These are phyloP conservation scores for Xenoacremonium recifei DNA, from an alignment of 2,329 filamentous ascomycete species.

Conservation along the genomic window DNA sequence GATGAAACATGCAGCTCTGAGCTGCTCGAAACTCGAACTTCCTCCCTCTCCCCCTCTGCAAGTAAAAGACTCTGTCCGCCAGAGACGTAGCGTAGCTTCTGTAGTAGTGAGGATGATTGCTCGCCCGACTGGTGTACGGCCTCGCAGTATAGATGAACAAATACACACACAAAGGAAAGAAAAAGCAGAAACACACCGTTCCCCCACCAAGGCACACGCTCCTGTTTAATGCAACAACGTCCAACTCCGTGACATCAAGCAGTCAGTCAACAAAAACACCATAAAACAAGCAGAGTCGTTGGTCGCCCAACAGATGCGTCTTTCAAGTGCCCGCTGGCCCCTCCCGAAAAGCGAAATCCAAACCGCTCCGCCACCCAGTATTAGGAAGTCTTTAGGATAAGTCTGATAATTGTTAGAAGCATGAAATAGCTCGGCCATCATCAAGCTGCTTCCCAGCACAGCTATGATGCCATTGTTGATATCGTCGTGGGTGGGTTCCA, in stretches of 20 bases:
- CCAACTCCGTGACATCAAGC: conserved; percentile 17
- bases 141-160: conserved; percentile 7
- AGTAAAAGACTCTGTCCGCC: conserved; percentile 10
- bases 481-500: conserved; percentile 6
- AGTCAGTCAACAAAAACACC: conserved; percentile 10
- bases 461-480: too few relatives aligned
- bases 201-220: conserved; percentile 11
- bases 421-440: too few relatives aligned
- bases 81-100: conserved; percentile 9
- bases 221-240: conserved; percentile 11
- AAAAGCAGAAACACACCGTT: conserved; percentile 1
- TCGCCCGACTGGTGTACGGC: conserved; percentile 9
- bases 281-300: conserved; percentile 16
- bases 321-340: conserved; percentile 22
- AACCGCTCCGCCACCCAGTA: conserved; percentile 18
- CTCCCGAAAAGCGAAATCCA: conserved; percentile 15
- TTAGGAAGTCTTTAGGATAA: conserved; percentile 17
- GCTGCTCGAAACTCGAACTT: conserved; percentile 7
- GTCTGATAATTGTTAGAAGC: background rate
- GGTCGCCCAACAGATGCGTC: conserved; percentile 29
- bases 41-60: conserved; percentile 7
- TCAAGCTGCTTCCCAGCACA: too few relatives aligned
- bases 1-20: too few relatives aligned
- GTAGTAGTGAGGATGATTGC: conserved; percentile 10
- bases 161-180: conserved; percentile 14